Conservation (phyloP, 768 basidiomycete genomes). For the Leccinum uliginosum region DNA sequence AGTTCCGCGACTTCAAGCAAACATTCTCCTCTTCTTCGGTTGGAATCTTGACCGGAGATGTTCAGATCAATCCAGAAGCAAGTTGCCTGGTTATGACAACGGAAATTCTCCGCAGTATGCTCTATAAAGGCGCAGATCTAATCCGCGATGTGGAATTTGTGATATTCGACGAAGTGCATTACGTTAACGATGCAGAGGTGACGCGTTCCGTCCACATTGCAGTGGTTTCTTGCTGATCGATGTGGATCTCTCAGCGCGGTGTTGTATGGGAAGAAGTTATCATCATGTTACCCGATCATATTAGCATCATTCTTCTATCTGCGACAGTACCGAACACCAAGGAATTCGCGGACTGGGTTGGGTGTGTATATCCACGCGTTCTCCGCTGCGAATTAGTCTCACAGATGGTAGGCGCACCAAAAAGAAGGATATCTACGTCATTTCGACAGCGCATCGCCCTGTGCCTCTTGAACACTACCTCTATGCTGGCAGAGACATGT, state of each 20-base stretch:
- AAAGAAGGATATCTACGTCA: conserved; percentile 99
- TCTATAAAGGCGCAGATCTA: conserved; percentile 97
- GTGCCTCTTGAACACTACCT: conserved; percentile 97
- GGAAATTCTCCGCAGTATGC: conserved; percentile 96
- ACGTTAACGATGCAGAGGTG: conserved; percentile 98
- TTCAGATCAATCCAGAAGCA: conserved; percentile 98
- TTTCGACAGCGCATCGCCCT: conserved; percentile 92
- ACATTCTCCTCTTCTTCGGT: conserved; percentile 90
- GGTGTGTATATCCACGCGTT: conserved; percentile 49
- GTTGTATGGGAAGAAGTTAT: conserved; percentile 99
- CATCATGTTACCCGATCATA: conserved; percentile 98
- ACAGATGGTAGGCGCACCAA: conserved; percentile 75
- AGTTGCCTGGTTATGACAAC: conserved; percentile 97
- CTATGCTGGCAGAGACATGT: conserved; percentile 88
- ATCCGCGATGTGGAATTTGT: conserved; percentile 99
- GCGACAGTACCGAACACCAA: conserved; percentile 98
- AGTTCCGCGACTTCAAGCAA: conserved; percentile 97
- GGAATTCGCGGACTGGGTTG: conserved; percentile 99
- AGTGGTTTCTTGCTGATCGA: conserved; percentile 9
- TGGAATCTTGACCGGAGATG: conserved; percentile 96
- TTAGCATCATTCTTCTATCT: conserved; percentile 94
- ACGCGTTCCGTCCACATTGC: conserved; percentile 12
- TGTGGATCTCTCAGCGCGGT: conserved; percentile 62
- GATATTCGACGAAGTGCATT: conserved; percentile 99
- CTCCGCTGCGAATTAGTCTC: conserved; percentile 3